Conservation (phyloP, 2,329 filamentous ascomycete species). For the Hypoxylon sp. region DNA sequence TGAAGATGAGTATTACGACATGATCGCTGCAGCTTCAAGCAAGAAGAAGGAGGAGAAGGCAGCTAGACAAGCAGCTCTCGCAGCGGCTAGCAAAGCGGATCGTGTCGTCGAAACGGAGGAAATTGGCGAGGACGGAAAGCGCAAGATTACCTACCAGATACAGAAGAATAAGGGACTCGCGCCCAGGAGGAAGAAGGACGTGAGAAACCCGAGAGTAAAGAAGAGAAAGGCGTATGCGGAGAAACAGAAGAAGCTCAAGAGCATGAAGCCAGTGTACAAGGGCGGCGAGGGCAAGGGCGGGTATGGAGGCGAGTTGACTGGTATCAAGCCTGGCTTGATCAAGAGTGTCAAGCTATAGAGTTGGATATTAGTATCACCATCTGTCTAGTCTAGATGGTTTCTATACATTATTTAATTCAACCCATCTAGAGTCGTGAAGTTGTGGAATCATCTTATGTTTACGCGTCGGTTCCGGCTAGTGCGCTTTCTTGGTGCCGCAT, state of each 20-base stretch:
- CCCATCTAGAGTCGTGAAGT: background rate
- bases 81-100: slow-evolving; percentile 72
- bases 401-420: background rate
- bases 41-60: slow-evolving; percentile 81
- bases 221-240: slow-evolving; percentile 96
- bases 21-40: slow-evolving; percentile 77
- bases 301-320: slow-evolving; percentile 91
- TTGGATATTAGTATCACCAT: background rate
- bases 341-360: slow-evolving; percentile 90
- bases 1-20: slow-evolving; percentile 88
- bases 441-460: background rate
- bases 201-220: slow-evolving; percentile 95
- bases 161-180: slow-evolving; percentile 97
- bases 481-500: background rate
- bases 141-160: slow-evolving; percentile 93
- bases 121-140: slow-evolving; percentile 85
- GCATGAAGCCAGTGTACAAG: slow-evolving; percentile 87
- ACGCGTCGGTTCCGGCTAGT: background rate
- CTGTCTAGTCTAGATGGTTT: background rate
- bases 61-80: slow-evolving; percentile 66
- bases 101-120: slow-evolving; percentile 74
- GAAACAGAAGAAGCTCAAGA: slow-evolving; percentile 96
- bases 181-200: slow-evolving; percentile 91
- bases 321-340: slow-evolving; percentile 93
- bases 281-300: slow-evolving; percentile 85